phyloP scores from a whole-genome alignment of 129 eudicot species.

The Gnaphalium uliginosum region DNA sequence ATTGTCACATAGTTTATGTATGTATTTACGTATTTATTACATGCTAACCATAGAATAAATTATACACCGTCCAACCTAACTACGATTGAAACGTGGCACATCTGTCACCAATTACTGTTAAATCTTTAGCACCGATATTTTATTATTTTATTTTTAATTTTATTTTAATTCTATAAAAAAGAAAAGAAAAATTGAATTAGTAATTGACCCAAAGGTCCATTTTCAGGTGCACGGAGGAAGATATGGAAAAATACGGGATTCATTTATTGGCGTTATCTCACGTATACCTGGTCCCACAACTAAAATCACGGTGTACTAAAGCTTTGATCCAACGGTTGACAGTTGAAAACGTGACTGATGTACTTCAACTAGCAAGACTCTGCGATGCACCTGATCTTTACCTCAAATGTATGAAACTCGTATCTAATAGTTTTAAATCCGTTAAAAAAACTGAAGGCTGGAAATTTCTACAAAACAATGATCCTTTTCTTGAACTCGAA shows the following conservation, averaged over 20 bases:
- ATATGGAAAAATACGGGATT: slow-evolving; percentile 76
- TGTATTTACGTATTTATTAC: not conserved
- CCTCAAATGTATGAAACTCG: slow-evolving; percentile 71
- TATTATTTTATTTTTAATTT: not conserved
- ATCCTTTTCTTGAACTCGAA: slow-evolving; percentile 81
- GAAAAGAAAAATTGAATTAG: no score
- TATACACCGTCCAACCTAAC: slow-evolving; percentile 27
- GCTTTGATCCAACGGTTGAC: slow-evolving; percentile 56
- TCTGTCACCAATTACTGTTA: slow-evolving; percentile 23
- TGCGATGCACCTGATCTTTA: slow-evolving; percentile 95
- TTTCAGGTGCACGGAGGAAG: slow-evolving; percentile 68
- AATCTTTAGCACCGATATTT: not conserved
- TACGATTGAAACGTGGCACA: slow-evolving; percentile 27
- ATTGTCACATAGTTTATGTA: not conserved
- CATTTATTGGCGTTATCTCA: slow-evolving; percentile 86
- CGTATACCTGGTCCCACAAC: slow-evolving; percentile 74
- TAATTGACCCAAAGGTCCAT: slow-evolving; percentile 23
- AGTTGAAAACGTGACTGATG: slow-evolving; percentile 70
- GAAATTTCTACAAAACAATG: slow-evolving; percentile 79
- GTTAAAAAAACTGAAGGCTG: slow-evolving; percentile 87
- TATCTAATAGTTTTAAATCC: slow-evolving; percentile 52
- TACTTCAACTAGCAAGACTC: slow-evolving; percentile 80
- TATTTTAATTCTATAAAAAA: no score
- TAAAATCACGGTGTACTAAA: slow-evolving; percentile 78
- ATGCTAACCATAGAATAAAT: slow-evolving; percentile 11